phyloP scores from a whole-genome alignment of 2,329 filamentous ascomycete genomes.

The Paecilomyces sp. region DNA sequence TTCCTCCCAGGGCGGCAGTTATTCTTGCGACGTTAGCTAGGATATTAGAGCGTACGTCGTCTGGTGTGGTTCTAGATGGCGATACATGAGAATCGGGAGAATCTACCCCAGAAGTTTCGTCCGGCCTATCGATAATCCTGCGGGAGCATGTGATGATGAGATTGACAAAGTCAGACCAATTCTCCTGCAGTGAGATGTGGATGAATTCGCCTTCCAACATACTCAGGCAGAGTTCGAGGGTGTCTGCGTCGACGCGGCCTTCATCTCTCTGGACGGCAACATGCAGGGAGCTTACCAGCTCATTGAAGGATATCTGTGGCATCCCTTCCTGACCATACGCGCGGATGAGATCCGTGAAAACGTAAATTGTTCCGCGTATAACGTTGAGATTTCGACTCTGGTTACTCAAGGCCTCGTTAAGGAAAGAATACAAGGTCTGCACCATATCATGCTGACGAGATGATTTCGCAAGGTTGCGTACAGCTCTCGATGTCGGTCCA shows the following conservation, averaged over 20 bases:
- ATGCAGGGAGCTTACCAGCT: constrained; percentile 27
- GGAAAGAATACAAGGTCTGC: constrained; percentile 26
- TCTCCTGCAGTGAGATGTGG: constrained; percentile 20
- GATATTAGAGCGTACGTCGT: constrained; percentile 31
- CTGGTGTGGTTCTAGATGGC: constrained; percentile 19
- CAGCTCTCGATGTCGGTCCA: constrained; percentile 35
- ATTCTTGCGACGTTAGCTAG: constrained; percentile 30
- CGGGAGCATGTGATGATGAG: constrained; percentile 29
- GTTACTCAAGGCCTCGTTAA: constrained; percentile 25
- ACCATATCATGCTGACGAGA: constrained; percentile 32
- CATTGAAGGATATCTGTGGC: constrained; percentile 29
- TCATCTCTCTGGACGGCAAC: constrained; percentile 28
- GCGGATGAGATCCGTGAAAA: constrained; percentile 33
- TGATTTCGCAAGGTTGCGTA: constrained; percentile 35
- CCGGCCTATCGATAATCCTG: constrained; percentile 22
- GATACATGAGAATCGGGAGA: constrained; percentile 15
- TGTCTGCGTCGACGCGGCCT: constrained; percentile 31
- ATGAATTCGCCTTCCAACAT: constrained; percentile 32
- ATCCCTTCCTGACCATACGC: constrained; percentile 33
- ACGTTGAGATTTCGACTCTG: constrained; percentile 32
- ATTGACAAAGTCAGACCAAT: constrained; percentile 26
- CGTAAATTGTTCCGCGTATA: constrained; percentile 32
- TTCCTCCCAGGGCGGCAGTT: constrained; percentile 24
- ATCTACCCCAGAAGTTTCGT: constrained; percentile 11
- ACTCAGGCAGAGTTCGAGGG: constrained; percentile 33